Evolutionary conservation across 225 moss, liverwort and hornwort species (phyloP).

Genomic region (Ulota crispa): DNA sequence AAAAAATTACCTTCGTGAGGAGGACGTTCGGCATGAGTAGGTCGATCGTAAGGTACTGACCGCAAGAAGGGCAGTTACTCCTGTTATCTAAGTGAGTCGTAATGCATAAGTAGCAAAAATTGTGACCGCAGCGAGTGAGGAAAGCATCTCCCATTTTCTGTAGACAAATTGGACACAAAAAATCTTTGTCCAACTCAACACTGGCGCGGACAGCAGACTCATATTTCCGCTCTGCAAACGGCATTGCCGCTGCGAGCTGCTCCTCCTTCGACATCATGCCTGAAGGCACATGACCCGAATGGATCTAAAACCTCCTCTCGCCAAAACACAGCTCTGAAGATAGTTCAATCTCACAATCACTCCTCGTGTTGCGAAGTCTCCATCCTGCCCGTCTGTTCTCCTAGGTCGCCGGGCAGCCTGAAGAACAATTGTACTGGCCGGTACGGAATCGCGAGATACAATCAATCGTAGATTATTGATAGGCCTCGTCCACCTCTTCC

Average conservation of each 20-base stretch:
- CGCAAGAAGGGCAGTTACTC: constrained; percentile 79
- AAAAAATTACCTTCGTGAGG: constrained; percentile 64
- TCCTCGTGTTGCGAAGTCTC: neutral
- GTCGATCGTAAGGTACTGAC: constrained; percentile 60
- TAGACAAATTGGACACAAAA: constrained; percentile 87
- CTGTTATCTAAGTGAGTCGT: constrained; percentile 73
- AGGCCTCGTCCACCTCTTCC: constrained; percentile 9
- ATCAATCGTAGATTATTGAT: neutral
- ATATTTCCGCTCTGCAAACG: constrained; percentile 48
- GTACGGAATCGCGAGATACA: neutral
- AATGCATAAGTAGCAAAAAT: constrained; percentile 82
- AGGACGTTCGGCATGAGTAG: constrained; percentile 74
- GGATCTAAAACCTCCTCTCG: neutral
- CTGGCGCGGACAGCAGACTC: constrained; percentile 45
- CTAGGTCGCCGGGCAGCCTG: neutral
- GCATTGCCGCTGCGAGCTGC: constrained; percentile 15
- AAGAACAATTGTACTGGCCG: constrained; percentile 5
- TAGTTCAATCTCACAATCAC: constrained; percentile 3
- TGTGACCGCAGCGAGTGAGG: constrained; percentile 85
- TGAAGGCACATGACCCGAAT: constrained; percentile 45
- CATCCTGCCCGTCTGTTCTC: constrained; percentile 8
- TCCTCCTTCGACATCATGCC: constrained; percentile 38
- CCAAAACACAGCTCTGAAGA: neutral
- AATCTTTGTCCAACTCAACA: constrained; percentile 69
- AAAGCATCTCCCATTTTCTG: constrained; percentile 85